A percentile compares a stretch with the other conserved stretches of the same genome.
Conservation (phyloP, 495 filamentous ascomycete genomes). For the Podospora pseudoanserina region DNA sequence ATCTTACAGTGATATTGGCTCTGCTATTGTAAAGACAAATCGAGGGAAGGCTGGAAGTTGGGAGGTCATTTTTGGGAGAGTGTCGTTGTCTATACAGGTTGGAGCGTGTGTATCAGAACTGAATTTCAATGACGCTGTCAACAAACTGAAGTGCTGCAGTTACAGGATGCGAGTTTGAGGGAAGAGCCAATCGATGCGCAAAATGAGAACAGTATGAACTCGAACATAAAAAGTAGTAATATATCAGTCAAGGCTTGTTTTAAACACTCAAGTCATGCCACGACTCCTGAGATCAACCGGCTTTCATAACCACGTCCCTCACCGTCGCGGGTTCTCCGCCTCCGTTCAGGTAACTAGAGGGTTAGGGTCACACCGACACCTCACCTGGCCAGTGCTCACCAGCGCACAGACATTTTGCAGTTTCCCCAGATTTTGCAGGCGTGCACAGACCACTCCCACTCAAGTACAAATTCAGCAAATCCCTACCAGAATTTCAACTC, state of each 20-base stretch:
- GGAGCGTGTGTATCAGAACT: neutral
- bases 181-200: neutral
- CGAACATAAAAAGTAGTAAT: neutral
- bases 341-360: neutral
- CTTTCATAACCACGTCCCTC: neutral
- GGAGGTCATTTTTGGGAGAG: slow-evolving; percentile 42
- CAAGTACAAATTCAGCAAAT: slow-evolving; percentile 14
- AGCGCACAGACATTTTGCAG: neutral
- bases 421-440: slow-evolving; percentile 15
- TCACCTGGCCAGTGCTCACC: neutral
- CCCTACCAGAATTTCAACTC: slow-evolving; percentile 11
- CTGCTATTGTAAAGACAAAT: slow-evolving; percentile 57
- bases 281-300: neutral
- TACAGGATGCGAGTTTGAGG: neutral
- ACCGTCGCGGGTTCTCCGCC: neutral
- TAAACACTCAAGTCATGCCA: neutral
- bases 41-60: slow-evolving; percentile 50
- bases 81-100: neutral
- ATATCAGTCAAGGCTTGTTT: neutral
- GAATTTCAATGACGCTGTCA: neutral
- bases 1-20: slow-evolving; percentile 65
- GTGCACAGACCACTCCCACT: slow-evolving; percentile 25
- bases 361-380: slow-evolving; percentile 2
- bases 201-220: neutral
- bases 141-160: neutral